Evolutionary conservation across 1,284 basidiomycete genomes (phyloP).

Genomic region (Apiotrichum sp.): DNA sequence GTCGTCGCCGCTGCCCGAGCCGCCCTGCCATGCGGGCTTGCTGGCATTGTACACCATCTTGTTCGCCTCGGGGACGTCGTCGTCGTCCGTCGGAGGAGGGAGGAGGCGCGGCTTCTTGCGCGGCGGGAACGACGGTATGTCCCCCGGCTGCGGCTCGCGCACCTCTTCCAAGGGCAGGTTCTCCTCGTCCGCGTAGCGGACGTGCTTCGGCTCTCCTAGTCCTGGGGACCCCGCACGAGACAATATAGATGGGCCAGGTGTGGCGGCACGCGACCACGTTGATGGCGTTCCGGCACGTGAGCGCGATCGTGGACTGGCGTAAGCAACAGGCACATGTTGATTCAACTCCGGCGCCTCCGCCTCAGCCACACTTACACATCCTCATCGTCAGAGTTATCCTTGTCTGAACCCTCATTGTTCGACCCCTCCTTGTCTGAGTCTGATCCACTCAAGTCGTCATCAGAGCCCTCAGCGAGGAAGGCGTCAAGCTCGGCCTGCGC

Average conservation of each 20-base stretch:
- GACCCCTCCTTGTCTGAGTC: no score
- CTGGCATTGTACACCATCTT: slow-evolving; percentile 12
- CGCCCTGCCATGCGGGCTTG: background rate
- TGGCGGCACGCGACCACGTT: slow-evolving; percentile 14
- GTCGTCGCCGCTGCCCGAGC: background rate
- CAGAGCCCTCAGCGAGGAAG: slow-evolving; percentile 5
- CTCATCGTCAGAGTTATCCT: background rate
- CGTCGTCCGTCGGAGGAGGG: slow-evolving; percentile 10
- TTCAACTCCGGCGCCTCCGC: background rate
- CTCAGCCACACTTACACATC: background rate
- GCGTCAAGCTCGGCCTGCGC: slow-evolving; percentile 13
- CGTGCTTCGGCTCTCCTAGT: slow-evolving; percentile 19
- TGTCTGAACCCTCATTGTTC: background rate
- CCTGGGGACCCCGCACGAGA: slow-evolving; percentile 7
- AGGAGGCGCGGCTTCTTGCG: slow-evolving; percentile 18
- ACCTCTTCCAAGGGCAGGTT: slow-evolving; percentile 28
- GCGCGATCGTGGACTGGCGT: background rate
- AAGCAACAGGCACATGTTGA: background rate
- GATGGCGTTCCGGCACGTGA: slow-evolving; percentile 10
- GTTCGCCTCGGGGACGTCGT: slow-evolving; percentile 28
- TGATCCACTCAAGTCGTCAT: background rate
- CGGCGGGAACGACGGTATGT: slow-evolving; percentile 18
- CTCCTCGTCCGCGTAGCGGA: slow-evolving; percentile 42
- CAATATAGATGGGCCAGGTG: slow-evolving; percentile 11
- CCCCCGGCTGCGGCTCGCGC: slow-evolving; percentile 16